These are phyloP conservation scores for Chrysosporium queenslandicum DNA, from an alignment of 2,329 filamentous ascomycete species.

Conservation along the genomic window DNA sequence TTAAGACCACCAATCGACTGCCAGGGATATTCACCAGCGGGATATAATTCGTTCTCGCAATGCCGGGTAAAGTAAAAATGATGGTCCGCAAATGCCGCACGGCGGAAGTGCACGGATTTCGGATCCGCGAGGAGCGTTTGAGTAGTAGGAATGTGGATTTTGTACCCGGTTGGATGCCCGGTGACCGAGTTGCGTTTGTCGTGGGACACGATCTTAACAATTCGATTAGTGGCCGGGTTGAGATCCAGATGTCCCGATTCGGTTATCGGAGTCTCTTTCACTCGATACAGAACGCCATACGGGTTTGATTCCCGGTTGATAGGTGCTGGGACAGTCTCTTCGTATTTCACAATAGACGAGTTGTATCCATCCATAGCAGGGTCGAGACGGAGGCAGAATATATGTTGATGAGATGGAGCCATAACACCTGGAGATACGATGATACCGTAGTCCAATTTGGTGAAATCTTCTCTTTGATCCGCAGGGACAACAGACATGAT, in stretches of 20 bases:
- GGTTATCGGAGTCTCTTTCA: conserved; percentile 44
- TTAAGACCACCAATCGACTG: conserved; percentile 26
- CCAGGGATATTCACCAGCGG: conserved; percentile 44
- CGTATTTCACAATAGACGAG: conserved; percentile 40
- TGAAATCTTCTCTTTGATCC: conserved; percentile 28
- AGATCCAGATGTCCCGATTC: conserved; percentile 41
- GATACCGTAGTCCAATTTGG: conserved; percentile 27
- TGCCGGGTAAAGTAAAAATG: conserved; percentile 48
- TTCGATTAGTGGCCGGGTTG: conserved; percentile 39
- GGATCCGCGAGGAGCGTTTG: conserved; percentile 43
- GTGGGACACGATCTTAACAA: conserved; percentile 47
- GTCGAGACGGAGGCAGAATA: conserved; percentile 39
- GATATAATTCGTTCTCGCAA: conserved; percentile 43
- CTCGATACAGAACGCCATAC: conserved; percentile 42
- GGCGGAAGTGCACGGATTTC: conserved; percentile 37
- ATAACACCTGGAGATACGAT: conserved; percentile 35
- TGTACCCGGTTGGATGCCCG: conserved; percentile 42
- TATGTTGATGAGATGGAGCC: conserved; percentile 38
- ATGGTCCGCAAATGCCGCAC: conserved; percentile 44
- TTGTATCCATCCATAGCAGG: conserved; percentile 33
- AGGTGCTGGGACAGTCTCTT: conserved; percentile 42
- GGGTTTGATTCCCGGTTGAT: conserved; percentile 50
- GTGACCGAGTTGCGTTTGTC: conserved; percentile 37
- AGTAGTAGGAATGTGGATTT: conserved; percentile 39
- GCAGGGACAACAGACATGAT: conserved; percentile 34